phyloP scores from a whole-genome alignment of 2,329 filamentous ascomycete genomes.

The Aspergillus pseudoglaucus region DNA sequence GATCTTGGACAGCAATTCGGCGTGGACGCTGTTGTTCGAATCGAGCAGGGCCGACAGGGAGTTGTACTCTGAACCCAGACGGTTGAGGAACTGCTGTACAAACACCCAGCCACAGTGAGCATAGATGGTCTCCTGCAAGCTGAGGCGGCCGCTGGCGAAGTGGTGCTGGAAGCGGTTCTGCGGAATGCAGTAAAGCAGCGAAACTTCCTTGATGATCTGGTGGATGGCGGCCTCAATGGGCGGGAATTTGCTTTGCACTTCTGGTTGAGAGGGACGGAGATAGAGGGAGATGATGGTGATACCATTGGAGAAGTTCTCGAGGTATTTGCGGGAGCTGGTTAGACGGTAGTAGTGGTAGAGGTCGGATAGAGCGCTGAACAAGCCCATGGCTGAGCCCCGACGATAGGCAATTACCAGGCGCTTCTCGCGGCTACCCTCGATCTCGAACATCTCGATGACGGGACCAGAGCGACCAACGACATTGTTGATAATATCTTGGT shows the following conservation, averaged over 20 bases:
- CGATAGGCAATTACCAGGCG: constrained; percentile 91
- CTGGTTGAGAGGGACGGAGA: constrained; percentile 63
- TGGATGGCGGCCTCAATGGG: constrained; percentile 92
- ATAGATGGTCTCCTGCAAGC: constrained; percentile 94
- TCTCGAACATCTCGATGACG: constrained; percentile 96
- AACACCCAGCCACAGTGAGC: constrained; percentile 97
- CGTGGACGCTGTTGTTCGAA: constrained; percentile 72
- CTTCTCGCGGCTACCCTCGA: constrained; percentile 86
- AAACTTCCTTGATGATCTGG: constrained; percentile 98
- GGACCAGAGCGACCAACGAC: constrained; percentile 81
- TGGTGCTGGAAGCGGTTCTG: constrained; percentile 92
- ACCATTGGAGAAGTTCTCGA: constrained; percentile 98
- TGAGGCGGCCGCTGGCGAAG: constrained; percentile 79
- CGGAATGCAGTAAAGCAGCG: constrained; percentile 92
- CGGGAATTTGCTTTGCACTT: constrained; percentile 55
- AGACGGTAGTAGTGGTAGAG: constrained; percentile 98
- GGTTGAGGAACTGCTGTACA: constrained; percentile 95
- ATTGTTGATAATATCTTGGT: constrained; percentile 84
- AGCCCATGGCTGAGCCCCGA: constrained; percentile 79
- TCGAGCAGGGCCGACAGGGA: constrained; percentile 79
- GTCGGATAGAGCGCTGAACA: constrained; percentile 93
- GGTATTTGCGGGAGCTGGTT: constrained; percentile 93
- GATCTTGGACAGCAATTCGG: constrained; percentile 82
- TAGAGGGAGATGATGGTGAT: constrained; percentile 97
- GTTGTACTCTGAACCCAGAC: constrained; percentile 83